A percentile compares a stretch with the other conserved stretches of the same genome.
These are phyloP conservation scores for Fallopia convolvulus DNA, from an alignment of 148 eudicot genomes.

Conservation along the genomic window DNA sequence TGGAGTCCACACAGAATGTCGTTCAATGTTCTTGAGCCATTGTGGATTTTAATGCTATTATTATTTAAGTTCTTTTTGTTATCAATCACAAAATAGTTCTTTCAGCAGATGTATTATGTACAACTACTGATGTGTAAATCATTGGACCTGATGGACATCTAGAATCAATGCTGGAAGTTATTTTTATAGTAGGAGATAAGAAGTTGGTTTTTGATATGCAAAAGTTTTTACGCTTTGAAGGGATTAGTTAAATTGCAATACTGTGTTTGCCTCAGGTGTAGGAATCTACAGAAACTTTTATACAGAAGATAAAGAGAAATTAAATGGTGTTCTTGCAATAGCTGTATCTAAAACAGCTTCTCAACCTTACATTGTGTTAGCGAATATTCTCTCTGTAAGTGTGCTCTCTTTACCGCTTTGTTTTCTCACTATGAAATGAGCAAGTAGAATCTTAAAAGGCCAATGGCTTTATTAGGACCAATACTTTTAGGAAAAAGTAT, in stretches of 20 bases:
- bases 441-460: not conserved
- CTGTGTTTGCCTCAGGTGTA: constrained; percentile 39
- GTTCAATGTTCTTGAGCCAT: not conserved
- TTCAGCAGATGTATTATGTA: not conserved
- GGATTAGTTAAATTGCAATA: not conserved
- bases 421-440: not conserved
- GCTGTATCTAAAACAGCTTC: constrained; percentile 32
- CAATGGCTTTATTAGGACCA: not conserved
- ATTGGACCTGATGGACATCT: not conserved
- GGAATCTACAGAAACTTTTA: constrained; percentile 67
- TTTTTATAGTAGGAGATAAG: not conserved
- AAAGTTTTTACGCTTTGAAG: not conserved
- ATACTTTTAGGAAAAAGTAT: too few species aligned
- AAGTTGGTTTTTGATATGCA: not conserved
- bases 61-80: not conserved
- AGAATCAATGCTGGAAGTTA: not conserved
- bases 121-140: not conserved
- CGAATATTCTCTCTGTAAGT: constrained; percentile 57
- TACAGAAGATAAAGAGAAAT: constrained; percentile 63
- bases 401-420: not conserved
- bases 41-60: not conserved
- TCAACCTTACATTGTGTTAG: constrained; percentile 49
- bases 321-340: constrained; percentile 73
- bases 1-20: not conserved
- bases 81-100: not conserved